phyloP scores from a whole-genome alignment of 2,329 filamentous ascomycete genomes.

The Akanthomyces muscarius region DNA sequence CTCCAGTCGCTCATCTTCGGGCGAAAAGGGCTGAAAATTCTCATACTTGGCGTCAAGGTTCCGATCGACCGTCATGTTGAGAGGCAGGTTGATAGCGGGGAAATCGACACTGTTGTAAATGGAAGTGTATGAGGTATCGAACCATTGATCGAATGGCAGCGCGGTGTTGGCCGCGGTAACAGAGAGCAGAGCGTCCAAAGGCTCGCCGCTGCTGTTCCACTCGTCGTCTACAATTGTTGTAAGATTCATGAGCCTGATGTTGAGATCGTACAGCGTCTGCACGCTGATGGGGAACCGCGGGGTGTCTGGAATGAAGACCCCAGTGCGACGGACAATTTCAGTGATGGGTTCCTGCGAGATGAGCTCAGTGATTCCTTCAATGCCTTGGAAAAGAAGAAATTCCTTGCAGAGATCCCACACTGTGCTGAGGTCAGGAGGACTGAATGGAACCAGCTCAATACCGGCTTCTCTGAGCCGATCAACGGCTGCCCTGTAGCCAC shows the following conservation, averaged over 20 bases:
- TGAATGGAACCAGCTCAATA: slow-evolving; percentile 1
- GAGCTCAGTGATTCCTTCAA: not conserved
- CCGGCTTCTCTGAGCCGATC: not conserved
- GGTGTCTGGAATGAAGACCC: not conserved
- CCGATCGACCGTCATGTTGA: slow-evolving; percentile 4
- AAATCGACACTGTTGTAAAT: slow-evolving; percentile 7
- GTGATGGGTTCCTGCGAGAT: not conserved
- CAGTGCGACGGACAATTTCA: not conserved
- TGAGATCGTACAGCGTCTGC: not conserved
- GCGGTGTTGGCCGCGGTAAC: not conserved
- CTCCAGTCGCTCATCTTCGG: not conserved
- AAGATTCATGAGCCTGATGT: not conserved
- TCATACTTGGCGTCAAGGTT: not conserved
- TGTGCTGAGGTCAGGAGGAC: not conserved
- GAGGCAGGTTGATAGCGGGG: not conserved
- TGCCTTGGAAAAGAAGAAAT: not conserved
- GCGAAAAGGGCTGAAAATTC: not conserved
- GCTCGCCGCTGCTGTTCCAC: not conserved
- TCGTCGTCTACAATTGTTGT: not conserved
- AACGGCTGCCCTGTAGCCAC: not conserved
- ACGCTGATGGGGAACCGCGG: not conserved
- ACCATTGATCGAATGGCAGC: not conserved
- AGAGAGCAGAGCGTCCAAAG: not conserved
- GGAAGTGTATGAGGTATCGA: not conserved
- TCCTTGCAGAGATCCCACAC: not conserved